Evolutionary conservation across 177 flowering plant genomes (phyloP).

Genomic region (Vitis hybrid): DNA sequence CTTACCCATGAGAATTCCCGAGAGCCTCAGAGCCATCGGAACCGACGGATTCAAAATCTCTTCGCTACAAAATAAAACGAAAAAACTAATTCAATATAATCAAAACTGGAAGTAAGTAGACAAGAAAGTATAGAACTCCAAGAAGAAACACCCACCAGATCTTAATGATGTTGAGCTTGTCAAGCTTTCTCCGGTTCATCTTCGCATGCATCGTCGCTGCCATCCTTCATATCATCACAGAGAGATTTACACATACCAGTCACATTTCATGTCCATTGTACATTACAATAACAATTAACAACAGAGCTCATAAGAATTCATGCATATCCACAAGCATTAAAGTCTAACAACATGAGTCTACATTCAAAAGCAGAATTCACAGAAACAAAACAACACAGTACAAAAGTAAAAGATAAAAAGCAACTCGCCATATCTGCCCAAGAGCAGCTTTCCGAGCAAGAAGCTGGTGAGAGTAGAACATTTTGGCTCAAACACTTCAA

Average conservation of each 20-base stretch:
- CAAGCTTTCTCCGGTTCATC: conserved; percentile 67
- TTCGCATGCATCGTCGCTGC: conserved; percentile 91
- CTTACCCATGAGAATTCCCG: conserved; percentile 95
- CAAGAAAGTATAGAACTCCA: not conserved
- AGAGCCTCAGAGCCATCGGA: conserved; percentile 93
- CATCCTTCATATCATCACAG: conserved; percentile 53
- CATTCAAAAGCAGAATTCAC: not conserved
- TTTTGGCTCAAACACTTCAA: conserved; percentile 7
- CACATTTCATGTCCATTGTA: conserved; percentile 1
- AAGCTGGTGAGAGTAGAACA: conserved; percentile 96
- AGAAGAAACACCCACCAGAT: conserved; percentile 56
- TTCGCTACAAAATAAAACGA: conserved; percentile 48
- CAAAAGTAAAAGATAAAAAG: conserved; percentile 2
- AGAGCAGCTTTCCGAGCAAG: conserved; percentile 90
- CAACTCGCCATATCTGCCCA: conserved; percentile 81
- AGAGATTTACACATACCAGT: not conserved
- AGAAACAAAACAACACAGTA: not conserved
- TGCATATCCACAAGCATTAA: not conserved
- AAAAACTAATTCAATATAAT: not conserved
- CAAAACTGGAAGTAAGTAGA: not conserved
- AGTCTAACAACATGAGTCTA: not conserved
- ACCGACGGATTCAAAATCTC: conserved; percentile 88
- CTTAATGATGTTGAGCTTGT: conserved; percentile 64
- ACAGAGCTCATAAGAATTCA: not conserved
- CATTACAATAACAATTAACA: not conserved